Percentiles rank a stretch among this genome's conserved stretches.
Conservation (phyloP, 1,139 yeast species). For the Scheffersomyces illinoinensis region DNA sequence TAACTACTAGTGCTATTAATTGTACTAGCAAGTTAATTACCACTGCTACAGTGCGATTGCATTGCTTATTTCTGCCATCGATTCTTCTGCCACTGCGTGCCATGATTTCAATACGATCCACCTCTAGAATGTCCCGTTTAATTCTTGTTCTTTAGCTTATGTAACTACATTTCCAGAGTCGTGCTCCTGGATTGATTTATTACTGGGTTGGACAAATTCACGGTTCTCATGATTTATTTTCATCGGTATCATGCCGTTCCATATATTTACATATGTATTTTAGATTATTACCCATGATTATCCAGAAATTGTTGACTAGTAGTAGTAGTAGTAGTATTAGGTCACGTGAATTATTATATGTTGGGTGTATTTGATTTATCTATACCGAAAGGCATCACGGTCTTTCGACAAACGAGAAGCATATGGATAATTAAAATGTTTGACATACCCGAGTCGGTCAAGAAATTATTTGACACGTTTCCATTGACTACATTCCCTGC, state of each 20-base stretch:
- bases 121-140: background rate
- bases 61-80: background rate
- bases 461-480: slow-evolving; percentile 48
- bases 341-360: background rate
- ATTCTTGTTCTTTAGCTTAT: background rate
- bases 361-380: background rate
- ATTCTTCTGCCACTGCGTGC: background rate
- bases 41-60: background rate
- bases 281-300: background rate
- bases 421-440: slow-evolving; percentile 6
- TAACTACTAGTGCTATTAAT: background rate
- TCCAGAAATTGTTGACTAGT: background rate
- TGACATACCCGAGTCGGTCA: slow-evolving; percentile 42
- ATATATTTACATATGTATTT: background rate
- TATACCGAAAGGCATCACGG: background rate
- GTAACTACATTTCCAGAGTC: background rate
- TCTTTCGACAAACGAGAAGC: background rate
- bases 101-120: background rate
- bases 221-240: background rate
- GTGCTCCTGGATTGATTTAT: background rate
- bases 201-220: background rate
- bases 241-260: background rate
- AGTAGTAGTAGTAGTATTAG: background rate
- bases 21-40: background rate
- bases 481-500: slow-evolving; percentile 45